These are phyloP conservation scores for Phylloporus sp. DNA, from an alignment of 768 basidiomycete genomes.

Conservation along the genomic window DNA sequence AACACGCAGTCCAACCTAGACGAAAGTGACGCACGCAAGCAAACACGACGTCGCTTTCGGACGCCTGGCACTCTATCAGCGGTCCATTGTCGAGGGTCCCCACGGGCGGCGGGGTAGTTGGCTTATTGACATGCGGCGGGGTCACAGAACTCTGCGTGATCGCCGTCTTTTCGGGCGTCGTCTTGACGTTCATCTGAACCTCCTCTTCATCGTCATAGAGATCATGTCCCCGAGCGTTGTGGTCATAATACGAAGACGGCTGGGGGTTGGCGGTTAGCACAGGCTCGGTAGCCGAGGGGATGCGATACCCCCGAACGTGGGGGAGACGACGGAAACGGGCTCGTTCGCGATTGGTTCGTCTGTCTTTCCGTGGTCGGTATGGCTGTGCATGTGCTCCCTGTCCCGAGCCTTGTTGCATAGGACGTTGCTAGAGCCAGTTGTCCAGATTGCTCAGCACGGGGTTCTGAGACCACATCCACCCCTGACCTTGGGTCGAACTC, in stretches of 20 bases:
- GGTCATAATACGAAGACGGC: slow-evolving; percentile 33
- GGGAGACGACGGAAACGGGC: slow-evolving; percentile 9
- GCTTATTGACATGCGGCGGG: not conserved
- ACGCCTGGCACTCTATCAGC: slow-evolving; percentile 39
- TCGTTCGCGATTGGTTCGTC: slow-evolving; percentile 7
- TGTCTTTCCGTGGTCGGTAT: slow-evolving; percentile 1
- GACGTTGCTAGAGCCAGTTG: not conserved
- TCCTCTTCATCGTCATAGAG: slow-evolving; percentile 18
- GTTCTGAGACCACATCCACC: slow-evolving; percentile 15
- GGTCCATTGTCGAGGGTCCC: slow-evolving; percentile 32
- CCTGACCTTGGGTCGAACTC: slow-evolving; percentile 59
- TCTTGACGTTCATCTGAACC: slow-evolving; percentile 9
- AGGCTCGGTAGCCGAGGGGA: not conserved
- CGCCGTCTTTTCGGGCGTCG: not conserved
- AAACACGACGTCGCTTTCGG: slow-evolving; percentile 40
- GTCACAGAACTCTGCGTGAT: not conserved
- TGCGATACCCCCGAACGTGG: slow-evolving; percentile 10
- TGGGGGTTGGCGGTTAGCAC: slow-evolving; percentile 3
- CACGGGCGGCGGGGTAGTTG: slow-evolving; percentile 3
- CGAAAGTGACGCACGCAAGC: slow-evolving; percentile 27
- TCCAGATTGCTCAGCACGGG: not conserved
- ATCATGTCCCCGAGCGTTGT: slow-evolving; percentile 30
- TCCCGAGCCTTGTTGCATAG: not conserved
- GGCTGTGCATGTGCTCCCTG: slow-evolving; percentile 7
- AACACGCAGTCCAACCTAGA: too few relatives aligned